A percentile compares a stretch with the other conserved stretches of the same genome.
Conservation (phyloP, 2,329 filamentous ascomycete genomes). For the Clarireedia sp. region DNA sequence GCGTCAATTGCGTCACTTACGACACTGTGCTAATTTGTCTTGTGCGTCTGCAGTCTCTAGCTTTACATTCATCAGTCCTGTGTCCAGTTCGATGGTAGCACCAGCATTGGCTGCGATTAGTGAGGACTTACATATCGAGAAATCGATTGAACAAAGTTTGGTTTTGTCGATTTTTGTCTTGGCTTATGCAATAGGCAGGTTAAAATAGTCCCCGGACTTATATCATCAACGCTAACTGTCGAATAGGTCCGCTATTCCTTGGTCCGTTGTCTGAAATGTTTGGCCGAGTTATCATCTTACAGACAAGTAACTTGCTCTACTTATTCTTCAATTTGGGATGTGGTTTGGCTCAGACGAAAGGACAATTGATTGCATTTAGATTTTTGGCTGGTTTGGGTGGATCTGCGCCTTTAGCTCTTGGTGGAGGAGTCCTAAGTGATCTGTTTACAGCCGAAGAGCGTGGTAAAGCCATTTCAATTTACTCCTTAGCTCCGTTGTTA, state of each 20-base stretch:
- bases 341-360: constrained; percentile 38
- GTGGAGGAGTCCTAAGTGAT: constrained; percentile 37
- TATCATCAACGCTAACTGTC: constrained; percentile 12
- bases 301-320: constrained; percentile 42
- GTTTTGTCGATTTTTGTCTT: constrained; percentile 39
- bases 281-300: constrained; percentile 36
- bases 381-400: constrained; percentile 43
- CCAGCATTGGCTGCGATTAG: constrained; percentile 44
- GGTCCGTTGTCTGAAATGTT: constrained; percentile 50
- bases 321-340: constrained; percentile 46
- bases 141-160: constrained; percentile 38
- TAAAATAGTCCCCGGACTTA: background rate
- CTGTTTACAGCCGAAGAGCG: constrained; percentile 41
- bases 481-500: constrained; percentile 28
- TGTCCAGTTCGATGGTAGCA: constrained; percentile 47
- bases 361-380: constrained; percentile 36
- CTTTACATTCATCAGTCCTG: constrained; percentile 43
- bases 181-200: constrained; percentile 29
- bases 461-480: constrained; percentile 34
- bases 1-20: background rate
- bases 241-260: constrained; percentile 45
- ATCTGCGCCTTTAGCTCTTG: constrained; percentile 38
- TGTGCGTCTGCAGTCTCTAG: constrained; percentile 32
- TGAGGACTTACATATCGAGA: constrained; percentile 44
- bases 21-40: background rate